Percentiles rank a stretch among this genome's conserved stretches.
Conservation (phyloP, 805 yeast species). For the Hanseniaspora taiwanica region DNA sequence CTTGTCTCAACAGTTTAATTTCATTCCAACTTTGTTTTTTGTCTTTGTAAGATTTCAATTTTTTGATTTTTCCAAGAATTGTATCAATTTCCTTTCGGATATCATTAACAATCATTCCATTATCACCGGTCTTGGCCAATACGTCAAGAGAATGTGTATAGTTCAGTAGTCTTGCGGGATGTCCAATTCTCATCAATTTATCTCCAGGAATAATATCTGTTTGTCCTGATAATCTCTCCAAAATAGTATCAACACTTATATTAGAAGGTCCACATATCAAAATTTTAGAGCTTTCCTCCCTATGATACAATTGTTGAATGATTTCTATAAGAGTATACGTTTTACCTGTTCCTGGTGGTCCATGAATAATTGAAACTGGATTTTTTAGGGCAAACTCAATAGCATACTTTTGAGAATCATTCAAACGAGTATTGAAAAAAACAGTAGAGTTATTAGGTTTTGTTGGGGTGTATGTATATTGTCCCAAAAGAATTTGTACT, state of each 20-base stretch:
- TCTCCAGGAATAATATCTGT: constrained; percentile 27
- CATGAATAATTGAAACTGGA: constrained; percentile 52
- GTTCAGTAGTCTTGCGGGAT: constrained; percentile 74
- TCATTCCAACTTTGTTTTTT: constrained; percentile 55
- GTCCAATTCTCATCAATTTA: constrained; percentile 72
- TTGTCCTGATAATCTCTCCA: constrained; percentile 47
- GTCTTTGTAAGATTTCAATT: constrained; percentile 49
- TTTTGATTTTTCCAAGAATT: constrained; percentile 43
- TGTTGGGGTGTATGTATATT: neutral
- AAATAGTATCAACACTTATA: constrained; percentile 78
- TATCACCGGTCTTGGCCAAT: constrained; percentile 43
- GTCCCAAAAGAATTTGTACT: constrained; percentile 11
- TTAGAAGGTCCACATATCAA: constrained; percentile 92
- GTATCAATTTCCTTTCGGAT: constrained; percentile 58
- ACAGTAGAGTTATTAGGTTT: neutral
- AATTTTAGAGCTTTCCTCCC: constrained; percentile 38
- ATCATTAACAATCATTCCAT: constrained; percentile 50
- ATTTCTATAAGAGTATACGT: constrained; percentile 78
- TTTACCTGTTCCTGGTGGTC: constrained; percentile 74
- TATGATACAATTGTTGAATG: constrained; percentile 48
- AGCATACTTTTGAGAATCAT: constrained; percentile 63
- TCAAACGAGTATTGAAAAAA: constrained; percentile 21
- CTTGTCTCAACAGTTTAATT: constrained; percentile 56
- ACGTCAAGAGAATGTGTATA: constrained; percentile 66
- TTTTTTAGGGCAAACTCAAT: constrained; percentile 49